phyloP scores from a whole-genome alignment of 495 filamentous ascomycete species.

The Xylaria telfairii region DNA sequence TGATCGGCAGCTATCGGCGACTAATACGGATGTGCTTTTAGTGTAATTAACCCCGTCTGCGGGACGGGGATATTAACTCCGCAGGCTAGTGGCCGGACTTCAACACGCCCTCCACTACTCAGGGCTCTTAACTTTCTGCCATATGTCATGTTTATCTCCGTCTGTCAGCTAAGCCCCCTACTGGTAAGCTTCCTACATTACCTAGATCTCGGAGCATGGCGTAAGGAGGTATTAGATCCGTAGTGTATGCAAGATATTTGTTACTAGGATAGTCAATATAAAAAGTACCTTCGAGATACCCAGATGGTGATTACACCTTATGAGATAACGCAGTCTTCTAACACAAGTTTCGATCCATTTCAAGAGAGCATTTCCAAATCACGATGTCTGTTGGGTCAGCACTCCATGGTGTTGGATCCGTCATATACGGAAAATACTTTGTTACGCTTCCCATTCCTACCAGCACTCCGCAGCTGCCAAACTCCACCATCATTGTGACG shows the following conservation, averaged over 20 bases:
- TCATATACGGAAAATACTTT: constrained; percentile 6
- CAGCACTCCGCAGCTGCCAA: constrained; percentile 1
- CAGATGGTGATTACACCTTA: neutral
- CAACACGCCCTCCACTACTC: neutral
- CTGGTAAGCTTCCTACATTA: neutral
- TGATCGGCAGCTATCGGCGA: neutral
- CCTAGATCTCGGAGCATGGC: neutral
- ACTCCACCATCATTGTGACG: constrained; percentile 47
- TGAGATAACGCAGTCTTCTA: neutral
- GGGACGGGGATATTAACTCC: constrained; percentile 17
- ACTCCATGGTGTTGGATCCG: constrained; percentile 12
- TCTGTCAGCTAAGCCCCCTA: neutral
- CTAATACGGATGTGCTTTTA: neutral
- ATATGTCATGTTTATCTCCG: neutral
- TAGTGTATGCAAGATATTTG: neutral
- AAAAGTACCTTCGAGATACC: neutral
- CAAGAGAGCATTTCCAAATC: neutral
- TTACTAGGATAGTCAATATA: neutral
- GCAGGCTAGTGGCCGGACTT: neutral
- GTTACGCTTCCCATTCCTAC: constrained; percentile 22
- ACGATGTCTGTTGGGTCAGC: constrained; percentile 6
- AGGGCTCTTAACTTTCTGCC: neutral
- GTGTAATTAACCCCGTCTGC: neutral
- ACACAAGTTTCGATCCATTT: neutral
- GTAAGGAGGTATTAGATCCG: neutral